These are phyloP conservation scores for Coffea humblotiana DNA, from an alignment of 305 asterid genomes.

Conservation along the genomic window DNA sequence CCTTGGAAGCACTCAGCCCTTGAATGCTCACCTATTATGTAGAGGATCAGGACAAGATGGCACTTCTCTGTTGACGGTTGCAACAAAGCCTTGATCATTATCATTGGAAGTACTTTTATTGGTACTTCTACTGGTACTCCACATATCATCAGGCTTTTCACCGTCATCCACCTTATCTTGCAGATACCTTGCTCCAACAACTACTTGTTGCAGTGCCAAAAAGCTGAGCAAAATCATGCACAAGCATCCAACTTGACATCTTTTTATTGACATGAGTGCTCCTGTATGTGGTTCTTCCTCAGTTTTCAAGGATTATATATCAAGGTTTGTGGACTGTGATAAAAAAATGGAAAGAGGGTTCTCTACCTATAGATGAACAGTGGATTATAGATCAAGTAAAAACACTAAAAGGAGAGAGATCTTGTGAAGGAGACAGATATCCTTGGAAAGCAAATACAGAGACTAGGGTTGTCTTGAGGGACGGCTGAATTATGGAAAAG, in stretches of 20 bases:
- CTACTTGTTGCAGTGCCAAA: slow-evolving; percentile 17
- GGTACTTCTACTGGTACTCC: not conserved
- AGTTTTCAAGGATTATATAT: not conserved
- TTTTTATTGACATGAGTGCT: slow-evolving; percentile 17
- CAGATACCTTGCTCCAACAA: slow-evolving; percentile 29
- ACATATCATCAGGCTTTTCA: not conserved
- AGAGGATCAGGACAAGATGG: slow-evolving; percentile 45
- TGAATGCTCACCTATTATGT: slow-evolving; percentile 31
- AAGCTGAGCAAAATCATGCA: slow-evolving; percentile 22
- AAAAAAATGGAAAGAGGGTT: not conserved
- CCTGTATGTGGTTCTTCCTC: not conserved
- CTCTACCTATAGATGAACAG: not conserved
- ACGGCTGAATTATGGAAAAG: not conserved
- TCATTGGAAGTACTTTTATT: not conserved
- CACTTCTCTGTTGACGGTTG: slow-evolving; percentile 34
- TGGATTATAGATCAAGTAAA: not conserved
- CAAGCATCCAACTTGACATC: slow-evolving; percentile 13
- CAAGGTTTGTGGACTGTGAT: not conserved
- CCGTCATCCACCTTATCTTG: slow-evolving; percentile 9
- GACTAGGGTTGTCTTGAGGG: not conserved
- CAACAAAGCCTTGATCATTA: slow-evolving; percentile 23
- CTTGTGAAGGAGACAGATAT: not conserved
- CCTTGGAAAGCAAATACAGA: not conserved
- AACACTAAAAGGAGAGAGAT: no score
- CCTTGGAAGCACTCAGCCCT: not conserved